Conservation (phyloP, 2,329 filamentous ascomycete species). For the Calonectria hawksworthii region DNA sequence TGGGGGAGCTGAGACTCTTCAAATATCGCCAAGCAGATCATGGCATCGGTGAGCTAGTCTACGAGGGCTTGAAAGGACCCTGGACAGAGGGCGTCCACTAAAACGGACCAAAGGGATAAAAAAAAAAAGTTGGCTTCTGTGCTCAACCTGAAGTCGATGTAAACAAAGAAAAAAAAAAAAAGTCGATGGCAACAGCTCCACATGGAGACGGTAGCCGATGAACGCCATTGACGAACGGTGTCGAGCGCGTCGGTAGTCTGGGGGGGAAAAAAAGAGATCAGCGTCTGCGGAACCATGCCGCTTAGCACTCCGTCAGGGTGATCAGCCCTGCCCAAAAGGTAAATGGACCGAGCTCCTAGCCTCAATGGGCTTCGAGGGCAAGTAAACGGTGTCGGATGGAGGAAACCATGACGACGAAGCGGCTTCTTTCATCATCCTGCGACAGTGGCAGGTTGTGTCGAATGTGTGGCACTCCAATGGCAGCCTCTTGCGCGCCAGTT, state of each 20-base stretch:
- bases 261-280: slow-evolving; percentile 7
- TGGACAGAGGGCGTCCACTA: slow-evolving; percentile 15
- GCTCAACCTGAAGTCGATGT: slow-evolving; percentile 13
- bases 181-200: slow-evolving; percentile 35
- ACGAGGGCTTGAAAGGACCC: slow-evolving; percentile 25
- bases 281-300: slow-evolving; percentile 16
- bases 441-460: slow-evolving; percentile 12
- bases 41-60: slow-evolving; percentile 11
- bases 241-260: not conserved
- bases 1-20: slow-evolving; percentile 34
- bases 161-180: slow-evolving; percentile 29
- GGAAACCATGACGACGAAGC: slow-evolving; percentile 25
- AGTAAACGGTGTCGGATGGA: not conserved
- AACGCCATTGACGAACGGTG: slow-evolving; percentile 21
- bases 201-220: slow-evolving; percentile 19
- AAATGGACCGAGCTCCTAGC: slow-evolving; percentile 38
- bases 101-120: slow-evolving; percentile 1
- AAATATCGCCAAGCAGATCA: slow-evolving; percentile 40
- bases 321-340: slow-evolving; percentile 34
- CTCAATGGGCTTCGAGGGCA: slow-evolving; percentile 19
- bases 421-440: slow-evolving; percentile 22
- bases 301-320: slow-evolving; percentile 21
- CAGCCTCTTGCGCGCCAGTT: not conserved
- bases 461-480: slow-evolving; percentile 6
- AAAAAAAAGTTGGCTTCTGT: slow-evolving; percentile 13